phyloP scores from a whole-genome alignment of 164 flowering plant species.

The Aristolochia californica region DNA sequence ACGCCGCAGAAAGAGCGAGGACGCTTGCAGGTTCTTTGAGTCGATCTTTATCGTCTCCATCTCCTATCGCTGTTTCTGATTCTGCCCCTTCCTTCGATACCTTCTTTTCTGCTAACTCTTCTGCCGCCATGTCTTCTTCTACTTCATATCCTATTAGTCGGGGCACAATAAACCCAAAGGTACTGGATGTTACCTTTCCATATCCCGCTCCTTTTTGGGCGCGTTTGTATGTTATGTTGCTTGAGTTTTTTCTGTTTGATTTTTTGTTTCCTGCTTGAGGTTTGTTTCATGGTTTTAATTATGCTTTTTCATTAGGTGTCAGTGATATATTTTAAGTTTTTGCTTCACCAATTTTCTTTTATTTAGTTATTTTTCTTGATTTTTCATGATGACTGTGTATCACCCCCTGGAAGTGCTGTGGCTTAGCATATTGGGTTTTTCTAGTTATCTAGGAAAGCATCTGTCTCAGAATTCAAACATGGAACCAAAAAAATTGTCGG shows the following conservation, averaged over 20 bases:
- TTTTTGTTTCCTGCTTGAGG: neutral
- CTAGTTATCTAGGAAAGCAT: no score
- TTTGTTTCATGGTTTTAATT: neutral
- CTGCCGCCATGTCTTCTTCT: slow-evolving; percentile 22
- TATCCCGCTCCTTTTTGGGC: neutral
- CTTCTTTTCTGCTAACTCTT: no score
- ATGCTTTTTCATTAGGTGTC: neutral
- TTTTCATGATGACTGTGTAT: no score
- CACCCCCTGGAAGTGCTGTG: neutral
- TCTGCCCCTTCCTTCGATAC: neutral
- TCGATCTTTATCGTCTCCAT: slow-evolving; percentile 3
- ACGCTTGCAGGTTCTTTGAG: slow-evolving; percentile 3
- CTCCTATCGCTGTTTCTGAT: slow-evolving; percentile 6
- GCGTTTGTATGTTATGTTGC: neutral
- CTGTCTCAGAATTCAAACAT: no score
- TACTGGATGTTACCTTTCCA: slow-evolving; percentile 9
- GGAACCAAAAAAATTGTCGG: no score
- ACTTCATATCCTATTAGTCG: slow-evolving; percentile 47
- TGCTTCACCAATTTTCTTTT: no score
- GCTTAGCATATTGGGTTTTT: no score
- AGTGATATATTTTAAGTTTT: neutral
- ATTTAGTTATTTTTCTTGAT: no score
- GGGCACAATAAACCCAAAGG: slow-evolving; percentile 64
- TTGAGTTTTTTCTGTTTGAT: neutral
- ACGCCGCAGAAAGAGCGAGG: neutral